Evolutionary conservation across 352 stramenopile species (phyloP).

Genomic region (Phytophthora agathidicida): DNA sequence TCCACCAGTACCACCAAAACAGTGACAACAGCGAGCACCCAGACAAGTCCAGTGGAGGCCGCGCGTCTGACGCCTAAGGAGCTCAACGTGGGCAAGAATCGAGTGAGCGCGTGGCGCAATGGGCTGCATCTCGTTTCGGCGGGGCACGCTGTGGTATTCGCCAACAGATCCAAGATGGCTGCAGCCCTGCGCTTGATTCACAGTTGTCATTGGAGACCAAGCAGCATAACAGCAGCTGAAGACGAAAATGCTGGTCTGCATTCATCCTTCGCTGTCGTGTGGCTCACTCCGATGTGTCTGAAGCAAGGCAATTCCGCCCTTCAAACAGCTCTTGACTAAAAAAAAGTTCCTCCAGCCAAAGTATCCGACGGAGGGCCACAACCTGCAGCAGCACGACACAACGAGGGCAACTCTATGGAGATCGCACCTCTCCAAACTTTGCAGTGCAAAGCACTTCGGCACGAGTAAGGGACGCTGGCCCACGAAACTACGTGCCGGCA

Average conservation of each 20-base stretch:
- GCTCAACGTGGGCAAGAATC: slow-evolving; percentile 5
- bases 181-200: slow-evolving; percentile 2
- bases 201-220: slow-evolving; percentile 14
- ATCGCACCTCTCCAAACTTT: too few relatives aligned
- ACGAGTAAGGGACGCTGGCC: slow-evolving; percentile 16
- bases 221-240: slow-evolving; percentile 13
- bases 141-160: background rate
- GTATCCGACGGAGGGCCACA: slow-evolving; percentile 18
- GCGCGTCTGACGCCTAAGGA: slow-evolving; percentile 11
- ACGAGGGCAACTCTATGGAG: slow-evolving; percentile 30
- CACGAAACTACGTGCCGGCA: slow-evolving; percentile 28
- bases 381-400: slow-evolving; percentile 10
- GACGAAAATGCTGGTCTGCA: slow-evolving; percentile 13
- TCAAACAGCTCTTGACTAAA: slow-evolving; percentile 12
- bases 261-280: too few relatives aligned
- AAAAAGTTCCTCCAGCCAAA: background rate
- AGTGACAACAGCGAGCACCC: slow-evolving; percentile 2
- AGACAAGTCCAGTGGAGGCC: slow-evolving; percentile 1
- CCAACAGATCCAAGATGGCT: slow-evolving; percentile 10
- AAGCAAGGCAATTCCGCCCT: slow-evolving; percentile 13
- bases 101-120: slow-evolving; percentile 11
- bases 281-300: slow-evolving; percentile 16
- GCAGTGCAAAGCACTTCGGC: slow-evolving; percentile 24
- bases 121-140: slow-evolving; percentile 17
- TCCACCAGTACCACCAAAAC: too few relatives aligned